These are phyloP conservation scores for Hirschioporus abietinus DNA, from an alignment of 768 basidiomycete genomes.

Conservation along the genomic window DNA sequence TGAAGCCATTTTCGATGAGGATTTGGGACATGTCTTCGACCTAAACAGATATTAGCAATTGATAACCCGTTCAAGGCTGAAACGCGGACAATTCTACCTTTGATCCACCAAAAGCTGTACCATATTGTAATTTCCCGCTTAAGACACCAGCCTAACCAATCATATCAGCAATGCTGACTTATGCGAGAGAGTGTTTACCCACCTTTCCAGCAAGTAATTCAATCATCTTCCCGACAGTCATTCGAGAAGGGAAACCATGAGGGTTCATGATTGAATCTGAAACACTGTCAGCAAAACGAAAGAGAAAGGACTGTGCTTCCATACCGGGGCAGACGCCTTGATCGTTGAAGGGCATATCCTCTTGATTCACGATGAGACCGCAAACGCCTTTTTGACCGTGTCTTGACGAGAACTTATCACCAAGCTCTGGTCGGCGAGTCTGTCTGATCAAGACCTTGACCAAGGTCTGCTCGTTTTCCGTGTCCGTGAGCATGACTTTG, in stretches of 20 bases:
- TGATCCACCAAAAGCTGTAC: slow-evolving; percentile 95
- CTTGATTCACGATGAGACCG: slow-evolving; percentile 97
- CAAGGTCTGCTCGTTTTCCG: slow-evolving; percentile 92
- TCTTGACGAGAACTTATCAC: slow-evolving; percentile 97
- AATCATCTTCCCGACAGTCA: slow-evolving; percentile 99
- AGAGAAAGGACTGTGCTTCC: slow-evolving; percentile 34
- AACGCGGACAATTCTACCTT: too few relatives aligned
- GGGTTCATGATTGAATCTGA: slow-evolving; percentile 99
- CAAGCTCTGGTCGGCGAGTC: slow-evolving; percentile 92
- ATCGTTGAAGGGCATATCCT: slow-evolving; percentile 99
- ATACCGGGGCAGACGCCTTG: slow-evolving; percentile 89
- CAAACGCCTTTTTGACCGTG: slow-evolving; percentile 99
- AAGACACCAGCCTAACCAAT: slow-evolving; percentile 79
- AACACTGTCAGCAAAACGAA: slow-evolving; percentile 20
- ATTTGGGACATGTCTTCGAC: slow-evolving; percentile 98
- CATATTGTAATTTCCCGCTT: slow-evolving; percentile 84
- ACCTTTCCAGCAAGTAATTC: slow-evolving; percentile 95
- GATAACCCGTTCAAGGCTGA: not conserved
- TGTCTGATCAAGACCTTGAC: slow-evolving; percentile 98
- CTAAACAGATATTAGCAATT: slow-evolving; percentile 29
- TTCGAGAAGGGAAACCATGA: slow-evolving; percentile 97
- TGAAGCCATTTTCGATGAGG: slow-evolving; percentile 91
- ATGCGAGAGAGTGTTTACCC: slow-evolving; percentile 4
- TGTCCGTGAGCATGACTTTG: slow-evolving; percentile 96
- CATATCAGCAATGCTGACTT: slow-evolving; percentile 8